Percentiles rank a stretch among this genome's conserved stretches.
phyloP scores from a whole-genome alignment of 164 flowering plant species.

The Stephania yunnanensis region DNA sequence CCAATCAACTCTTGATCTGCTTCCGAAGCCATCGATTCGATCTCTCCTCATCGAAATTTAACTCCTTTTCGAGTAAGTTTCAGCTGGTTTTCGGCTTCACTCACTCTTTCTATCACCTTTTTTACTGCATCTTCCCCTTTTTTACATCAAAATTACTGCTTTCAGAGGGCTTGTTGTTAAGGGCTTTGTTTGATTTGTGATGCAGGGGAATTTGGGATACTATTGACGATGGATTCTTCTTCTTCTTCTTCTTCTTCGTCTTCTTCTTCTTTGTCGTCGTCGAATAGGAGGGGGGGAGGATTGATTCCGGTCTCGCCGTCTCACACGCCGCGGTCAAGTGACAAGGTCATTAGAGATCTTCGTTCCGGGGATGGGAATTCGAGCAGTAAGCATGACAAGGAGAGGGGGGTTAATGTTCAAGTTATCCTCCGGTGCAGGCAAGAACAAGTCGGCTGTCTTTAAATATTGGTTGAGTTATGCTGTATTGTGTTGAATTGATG shows the following conservation, averaged over 20 bases:
- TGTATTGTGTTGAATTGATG: background rate
- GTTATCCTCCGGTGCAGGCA: conserved; percentile 85
- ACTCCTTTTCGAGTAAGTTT: background rate
- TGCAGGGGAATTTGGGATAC: background rate
- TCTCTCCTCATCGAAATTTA: background rate
- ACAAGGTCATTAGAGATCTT: conserved; percentile 67
- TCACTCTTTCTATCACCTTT: background rate
- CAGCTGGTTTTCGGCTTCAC: background rate
- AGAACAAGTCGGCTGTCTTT: background rate
- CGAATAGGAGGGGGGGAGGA: conserved; percentile 60
- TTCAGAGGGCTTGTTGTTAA: background rate
- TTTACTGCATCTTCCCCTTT: background rate
- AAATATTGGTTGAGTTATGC: background rate
- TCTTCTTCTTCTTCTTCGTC: background rate
- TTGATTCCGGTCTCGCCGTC: conserved; percentile 66
- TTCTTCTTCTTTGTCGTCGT: background rate
- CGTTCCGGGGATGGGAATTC: conserved; percentile 57
- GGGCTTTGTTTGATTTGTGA: background rate
- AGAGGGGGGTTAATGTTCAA: conserved; percentile 93
- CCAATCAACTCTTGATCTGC: background rate
- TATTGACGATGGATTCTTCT: background rate
- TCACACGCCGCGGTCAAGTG: conserved; percentile 90
- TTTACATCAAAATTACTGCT: background rate
- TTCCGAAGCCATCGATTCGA: background rate
- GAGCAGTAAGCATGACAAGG: conserved; percentile 59